phyloP scores from a whole-genome alignment of 73 alveolate genomes.

The Blepharisma stoltei region DNA sequence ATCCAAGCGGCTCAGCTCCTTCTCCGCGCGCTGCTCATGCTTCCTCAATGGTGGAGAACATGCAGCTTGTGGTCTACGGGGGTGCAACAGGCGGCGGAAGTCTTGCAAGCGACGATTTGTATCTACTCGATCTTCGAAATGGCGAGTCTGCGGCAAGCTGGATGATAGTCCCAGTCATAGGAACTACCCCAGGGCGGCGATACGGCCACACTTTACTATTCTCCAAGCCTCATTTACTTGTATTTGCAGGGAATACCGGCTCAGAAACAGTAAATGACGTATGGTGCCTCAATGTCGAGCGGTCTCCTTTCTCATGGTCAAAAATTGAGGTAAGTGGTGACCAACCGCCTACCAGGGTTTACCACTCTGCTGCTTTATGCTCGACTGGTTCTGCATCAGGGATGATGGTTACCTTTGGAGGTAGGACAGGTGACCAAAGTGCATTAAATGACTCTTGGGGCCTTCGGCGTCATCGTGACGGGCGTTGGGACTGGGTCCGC shows the following conservation, averaged over 20 bases:
- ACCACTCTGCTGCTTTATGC: slow-evolving; percentile 96
- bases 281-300: slow-evolving; percentile 85
- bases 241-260: slow-evolving; percentile 97
- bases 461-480: slow-evolving; percentile 95
- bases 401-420: slow-evolving; percentile 96
- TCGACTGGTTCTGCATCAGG: slow-evolving; percentile 98
- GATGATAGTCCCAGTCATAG: slow-evolving; percentile 98
- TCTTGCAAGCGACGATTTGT: slow-evolving; percentile 38
- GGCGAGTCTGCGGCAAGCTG: slow-evolving; percentile 63
- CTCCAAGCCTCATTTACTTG: slow-evolving; percentile 88
- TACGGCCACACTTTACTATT: slow-evolving; percentile 96
- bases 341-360: slow-evolving; percentile 90
- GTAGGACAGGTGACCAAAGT: slow-evolving; percentile 79
- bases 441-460: slow-evolving; percentile 97
- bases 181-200: slow-evolving; percentile 99
- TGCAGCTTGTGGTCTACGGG: slow-evolving; percentile 91
- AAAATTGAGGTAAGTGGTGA: slow-evolving; percentile 78
- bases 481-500: slow-evolving; percentile 99
- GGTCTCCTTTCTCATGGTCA: slow-evolving; percentile 86
- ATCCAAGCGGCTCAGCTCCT: slow-evolving; percentile 86
- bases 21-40: slow-evolving; percentile 98
- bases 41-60: slow-evolving; percentile 62
- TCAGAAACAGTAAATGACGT: slow-evolving; percentile 91
- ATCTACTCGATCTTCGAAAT: slow-evolving; percentile 46
- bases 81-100: slow-evolving; percentile 99